A percentile compares a stretch with the other conserved stretches of the same genome.
Evolutionary conservation across 495 filamentous ascomycete genomes (phyloP).

Genomic region (Saxispiralis lemnorum): DNA sequence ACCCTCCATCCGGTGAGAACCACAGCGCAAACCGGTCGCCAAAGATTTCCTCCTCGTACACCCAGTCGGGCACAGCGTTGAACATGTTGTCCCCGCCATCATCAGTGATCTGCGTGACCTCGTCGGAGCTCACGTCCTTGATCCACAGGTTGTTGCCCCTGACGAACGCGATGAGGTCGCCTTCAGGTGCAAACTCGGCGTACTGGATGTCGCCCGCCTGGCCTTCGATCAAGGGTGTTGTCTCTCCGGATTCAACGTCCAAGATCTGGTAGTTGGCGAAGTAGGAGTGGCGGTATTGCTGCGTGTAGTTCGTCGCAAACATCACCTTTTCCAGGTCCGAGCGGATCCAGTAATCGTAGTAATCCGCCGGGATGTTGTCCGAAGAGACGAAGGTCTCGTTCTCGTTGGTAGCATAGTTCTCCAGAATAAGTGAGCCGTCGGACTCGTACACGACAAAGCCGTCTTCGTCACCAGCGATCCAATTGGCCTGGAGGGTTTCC

Average conservation of each 20-base stretch:
- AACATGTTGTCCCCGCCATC: slow-evolving; percentile 38
- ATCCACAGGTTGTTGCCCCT: slow-evolving; percentile 39
- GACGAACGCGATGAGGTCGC: slow-evolving; percentile 37
- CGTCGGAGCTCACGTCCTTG: slow-evolving; percentile 26
- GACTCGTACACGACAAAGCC: slow-evolving; percentile 32
- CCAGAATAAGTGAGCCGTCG: slow-evolving; percentile 30
- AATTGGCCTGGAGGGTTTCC: too few species aligned
- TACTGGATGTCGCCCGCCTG: slow-evolving; percentile 39
- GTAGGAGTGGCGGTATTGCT: slow-evolving; percentile 40
- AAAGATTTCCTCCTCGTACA: slow-evolving; percentile 46
- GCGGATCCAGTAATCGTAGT: slow-evolving; percentile 26
- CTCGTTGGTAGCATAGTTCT: slow-evolving; percentile 32
- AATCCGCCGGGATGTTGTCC: slow-evolving; percentile 19
- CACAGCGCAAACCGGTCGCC: slow-evolving; percentile 32
- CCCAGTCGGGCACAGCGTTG: slow-evolving; percentile 44
- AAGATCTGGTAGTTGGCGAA: slow-evolving; percentile 39
- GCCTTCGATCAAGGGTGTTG: slow-evolving; percentile 29
- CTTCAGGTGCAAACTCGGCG: slow-evolving; percentile 31
- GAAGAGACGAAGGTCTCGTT: slow-evolving; percentile 28
- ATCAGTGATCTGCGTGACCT: slow-evolving; percentile 32
- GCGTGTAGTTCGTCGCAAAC: slow-evolving; percentile 32
- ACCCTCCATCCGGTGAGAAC: slow-evolving; percentile 40
- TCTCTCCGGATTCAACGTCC: slow-evolving; percentile 29
- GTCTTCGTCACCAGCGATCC: slow-evolving; percentile 17
- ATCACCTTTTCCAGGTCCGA: slow-evolving; percentile 32